Evolutionary conservation across 768 basidiomycete species (phyloP).

Genomic region (Amanita pseudoporphyria): DNA sequence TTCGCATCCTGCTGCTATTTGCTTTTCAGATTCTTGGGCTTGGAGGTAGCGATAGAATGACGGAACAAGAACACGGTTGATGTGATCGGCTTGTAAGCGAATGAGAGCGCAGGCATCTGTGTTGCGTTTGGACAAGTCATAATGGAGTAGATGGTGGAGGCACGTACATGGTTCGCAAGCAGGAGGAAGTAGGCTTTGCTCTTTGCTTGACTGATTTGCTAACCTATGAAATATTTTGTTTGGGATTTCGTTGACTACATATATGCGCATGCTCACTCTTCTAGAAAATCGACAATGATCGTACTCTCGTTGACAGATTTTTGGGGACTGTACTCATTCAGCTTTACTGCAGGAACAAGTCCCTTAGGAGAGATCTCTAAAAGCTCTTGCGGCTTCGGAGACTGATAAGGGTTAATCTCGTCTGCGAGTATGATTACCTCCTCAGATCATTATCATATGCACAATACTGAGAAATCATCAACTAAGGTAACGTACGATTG

Average conservation of each 20-base stretch:
- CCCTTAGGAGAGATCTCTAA: slow-evolving; percentile 82
- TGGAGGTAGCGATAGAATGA: slow-evolving; percentile 71
- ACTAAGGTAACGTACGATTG: slow-evolving; percentile 36
- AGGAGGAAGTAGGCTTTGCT: no score
- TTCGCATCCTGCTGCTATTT: slow-evolving; percentile 42
- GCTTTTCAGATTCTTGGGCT: slow-evolving; percentile 46
- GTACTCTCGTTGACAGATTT: slow-evolving; percentile 70
- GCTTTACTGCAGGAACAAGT: slow-evolving; percentile 57
- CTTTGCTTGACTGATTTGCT: neutral
- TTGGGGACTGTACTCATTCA: no score
- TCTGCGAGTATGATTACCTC: slow-evolving; percentile 31
- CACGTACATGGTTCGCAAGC: no score
- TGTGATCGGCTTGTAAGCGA: no score
- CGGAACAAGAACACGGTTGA: no score
- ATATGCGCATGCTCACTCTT: no score
- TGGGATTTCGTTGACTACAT: no score
- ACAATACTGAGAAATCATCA: slow-evolving; percentile 12
- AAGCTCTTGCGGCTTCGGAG: slow-evolving; percentile 58
- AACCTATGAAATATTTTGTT: neutral
- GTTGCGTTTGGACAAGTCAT: no score
- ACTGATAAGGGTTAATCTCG: slow-evolving; percentile 72
- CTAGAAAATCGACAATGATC: slow-evolving; percentile 68
- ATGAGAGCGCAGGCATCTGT: no score
- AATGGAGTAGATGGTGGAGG: no score
- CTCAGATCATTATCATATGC: no score